Evolutionary conservation across 345 rosid genomes (phyloP).

Genomic region (Brassica cretica): DNA sequence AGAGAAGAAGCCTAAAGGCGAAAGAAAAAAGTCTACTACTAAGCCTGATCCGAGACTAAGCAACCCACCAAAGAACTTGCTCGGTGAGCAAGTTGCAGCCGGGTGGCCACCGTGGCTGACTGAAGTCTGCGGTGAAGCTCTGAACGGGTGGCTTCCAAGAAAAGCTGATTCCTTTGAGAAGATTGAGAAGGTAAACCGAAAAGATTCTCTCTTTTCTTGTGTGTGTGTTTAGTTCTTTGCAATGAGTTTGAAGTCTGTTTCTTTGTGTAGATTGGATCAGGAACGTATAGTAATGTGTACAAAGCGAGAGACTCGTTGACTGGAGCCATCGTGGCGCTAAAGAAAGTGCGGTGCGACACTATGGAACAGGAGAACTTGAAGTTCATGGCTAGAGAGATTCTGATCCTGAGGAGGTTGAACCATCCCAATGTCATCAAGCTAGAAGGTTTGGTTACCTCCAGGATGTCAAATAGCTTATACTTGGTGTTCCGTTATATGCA

Average conservation of each 20-base stretch:
- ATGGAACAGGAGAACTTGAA: neutral
- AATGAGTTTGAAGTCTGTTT: neutral
- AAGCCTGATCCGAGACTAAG: neutral
- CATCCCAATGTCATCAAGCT: neutral
- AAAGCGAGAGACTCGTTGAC: neutral
- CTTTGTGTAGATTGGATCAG: neutral
- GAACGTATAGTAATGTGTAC: neutral
- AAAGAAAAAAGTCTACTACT: neutral
- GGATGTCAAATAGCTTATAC: neutral
- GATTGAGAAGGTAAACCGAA: neutral
- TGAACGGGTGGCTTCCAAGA: neutral
- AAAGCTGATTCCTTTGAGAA: neutral
- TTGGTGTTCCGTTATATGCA: neutral
- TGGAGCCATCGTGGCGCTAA: neutral
- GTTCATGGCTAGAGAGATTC: neutral
- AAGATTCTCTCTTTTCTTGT: neutral
- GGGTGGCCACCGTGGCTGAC: neutral
- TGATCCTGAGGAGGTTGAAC: neutral
- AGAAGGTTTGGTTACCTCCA: neutral
- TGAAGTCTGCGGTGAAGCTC: neutral
- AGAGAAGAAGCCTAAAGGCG: neutral
- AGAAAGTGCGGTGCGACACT: neutral
- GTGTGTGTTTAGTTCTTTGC: neutral
- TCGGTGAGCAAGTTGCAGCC: neutral
- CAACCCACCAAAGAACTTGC: constrained; percentile 1